Percentiles rank a stretch among this genome's conserved stretches.
These are phyloP conservation scores for Pythium monospermum DNA, from an alignment of 352 stramenopile species.

Conservation along the genomic window DNA sequence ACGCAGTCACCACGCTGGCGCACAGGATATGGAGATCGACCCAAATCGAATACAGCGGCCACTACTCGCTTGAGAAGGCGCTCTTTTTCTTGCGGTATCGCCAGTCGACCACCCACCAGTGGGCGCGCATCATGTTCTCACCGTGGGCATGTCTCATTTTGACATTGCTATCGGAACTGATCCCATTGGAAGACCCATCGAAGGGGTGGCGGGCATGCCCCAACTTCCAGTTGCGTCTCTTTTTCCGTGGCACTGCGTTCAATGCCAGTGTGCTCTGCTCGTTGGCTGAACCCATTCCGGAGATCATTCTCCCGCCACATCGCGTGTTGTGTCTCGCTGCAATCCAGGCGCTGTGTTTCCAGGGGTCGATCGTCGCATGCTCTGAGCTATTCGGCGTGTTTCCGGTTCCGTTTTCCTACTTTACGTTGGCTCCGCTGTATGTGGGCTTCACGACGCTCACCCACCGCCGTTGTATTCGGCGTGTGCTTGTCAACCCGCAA, in stretches of 20 bases:
- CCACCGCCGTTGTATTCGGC: conserved; percentile 1
- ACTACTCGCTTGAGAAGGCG: conserved; percentile 14
- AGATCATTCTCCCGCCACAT: conserved; percentile 18
- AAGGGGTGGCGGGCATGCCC: conserved; percentile 2
- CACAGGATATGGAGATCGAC: background rate
- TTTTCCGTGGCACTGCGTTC: conserved; percentile 15
- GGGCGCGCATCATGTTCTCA: background rate
- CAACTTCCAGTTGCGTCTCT: conserved; percentile 26
- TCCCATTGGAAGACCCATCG: conserved; percentile 5
- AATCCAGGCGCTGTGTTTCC: conserved; percentile 15
- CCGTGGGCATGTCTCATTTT: background rate
- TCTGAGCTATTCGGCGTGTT: conserved; percentile 17
- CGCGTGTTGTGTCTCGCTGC: conserved; percentile 8
- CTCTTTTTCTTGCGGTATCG: conserved; percentile 2
- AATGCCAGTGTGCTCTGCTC: conserved; percentile 11
- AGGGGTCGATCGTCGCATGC: conserved; percentile 14
- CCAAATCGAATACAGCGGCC: conserved; percentile 8
- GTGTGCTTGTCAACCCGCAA: background rate
- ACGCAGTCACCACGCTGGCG: no score
- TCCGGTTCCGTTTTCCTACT: conserved; percentile 28
- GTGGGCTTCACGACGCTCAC: conserved; percentile 12
- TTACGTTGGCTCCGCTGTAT: conserved; percentile 13
- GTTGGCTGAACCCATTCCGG: conserved; percentile 24
- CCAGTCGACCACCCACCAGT: background rate
- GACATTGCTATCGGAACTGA: conserved; percentile 1